Evolutionary conservation across 345 rosid genomes (phyloP), one percentile per base, ranked within the genome.

Genomic region (Durio zibethinus): DNA sequence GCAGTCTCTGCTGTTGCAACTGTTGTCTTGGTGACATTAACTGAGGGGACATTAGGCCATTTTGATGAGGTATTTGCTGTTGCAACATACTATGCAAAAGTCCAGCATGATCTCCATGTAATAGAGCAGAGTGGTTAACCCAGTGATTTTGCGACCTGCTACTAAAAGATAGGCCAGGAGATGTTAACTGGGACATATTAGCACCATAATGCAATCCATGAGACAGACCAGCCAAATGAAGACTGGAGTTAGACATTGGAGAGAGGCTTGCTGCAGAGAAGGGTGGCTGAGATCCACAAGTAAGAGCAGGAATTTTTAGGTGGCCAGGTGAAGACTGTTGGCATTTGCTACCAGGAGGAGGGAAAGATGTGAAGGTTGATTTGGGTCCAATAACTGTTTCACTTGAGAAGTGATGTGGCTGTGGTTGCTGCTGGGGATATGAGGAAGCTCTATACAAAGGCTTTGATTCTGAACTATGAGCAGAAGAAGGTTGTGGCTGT

Each of bases 391-490:
- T 79, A 60, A 88, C 82, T 0, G 97, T 91, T 83, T 91, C 99
- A 40, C 89, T 91, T 20, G 83, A 76, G 84, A 86, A 90, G 76
- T 88, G 94, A 25, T 87, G 97, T 15, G 82, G 90, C 76, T 85
- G 97, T 2, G 80, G 86, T 83, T 83, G 97, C 83, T 90, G 84
- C 73, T 85, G 88, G 33, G 99, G 98, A 80, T 96, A 93, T 0
- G 99, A 91, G 21, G 99, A 92, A 36, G 99, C 86, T 83, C 99
- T 90, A 84, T 88, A 82, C 84, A 96, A 76, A 74, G 95, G 92
- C 61, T 85, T 93, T 25, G 90, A 76, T 61, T 92, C 93, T 35
- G 83, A 75, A 74, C 82, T 76, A 66, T 47, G 83, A 76, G 86
- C 80, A 62, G 91, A 78, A 27, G 90, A 82, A 35, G 90, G 64